Base-by-base conservation (phyloP, 2,329 filamentous ascomycete genomes). In the Hypoxylon sp. region DNA sequence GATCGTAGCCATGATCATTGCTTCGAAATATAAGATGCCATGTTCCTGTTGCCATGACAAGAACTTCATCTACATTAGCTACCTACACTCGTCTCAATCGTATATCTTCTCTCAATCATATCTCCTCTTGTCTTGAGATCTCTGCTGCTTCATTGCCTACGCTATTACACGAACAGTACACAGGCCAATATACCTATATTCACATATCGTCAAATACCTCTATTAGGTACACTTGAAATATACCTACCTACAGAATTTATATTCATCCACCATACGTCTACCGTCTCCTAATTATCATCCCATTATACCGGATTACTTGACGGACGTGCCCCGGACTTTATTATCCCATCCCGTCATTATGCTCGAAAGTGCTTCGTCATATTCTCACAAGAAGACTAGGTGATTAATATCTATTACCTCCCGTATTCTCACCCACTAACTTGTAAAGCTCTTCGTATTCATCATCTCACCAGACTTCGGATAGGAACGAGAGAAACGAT, bases 1-100 rank as follows among this genome's bases (percentile, higher is more conserved):
- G 49, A 61, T 64, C 60, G 57, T 48, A 41, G 20, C 13, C 46
- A 6, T 66, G 59, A 64, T 64, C n/a, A 49, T 30, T 22, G 54
- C 17, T 50, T 37, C 4, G 10, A 20, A 17, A 48, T 63, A 66
- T 66, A 66, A 64, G 52, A 34, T 47, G n/a, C 13, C 3, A 8
- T n/a, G 34, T 17, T 17, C 32, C 49, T 48, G 51, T 24, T 15
- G 34, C 44, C 15, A 17, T 30, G 17, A 37, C 43, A 32, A 50
- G 7, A 39, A 10, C 28, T 17, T 24, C 19, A 4, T 56, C 26
- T 49, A 34, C 52, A 24, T 6, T 64, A 4, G 24, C 7, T 4
- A 26, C 24, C 7, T 4, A 26, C 24, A 26, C 24, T 41, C 20
- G 11, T 26, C 24, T 19, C 19, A 24, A 4, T 15, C 10, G 11